Conservation (phyloP, 306 rosid genomes). For the Ceratonia siliqua region DNA sequence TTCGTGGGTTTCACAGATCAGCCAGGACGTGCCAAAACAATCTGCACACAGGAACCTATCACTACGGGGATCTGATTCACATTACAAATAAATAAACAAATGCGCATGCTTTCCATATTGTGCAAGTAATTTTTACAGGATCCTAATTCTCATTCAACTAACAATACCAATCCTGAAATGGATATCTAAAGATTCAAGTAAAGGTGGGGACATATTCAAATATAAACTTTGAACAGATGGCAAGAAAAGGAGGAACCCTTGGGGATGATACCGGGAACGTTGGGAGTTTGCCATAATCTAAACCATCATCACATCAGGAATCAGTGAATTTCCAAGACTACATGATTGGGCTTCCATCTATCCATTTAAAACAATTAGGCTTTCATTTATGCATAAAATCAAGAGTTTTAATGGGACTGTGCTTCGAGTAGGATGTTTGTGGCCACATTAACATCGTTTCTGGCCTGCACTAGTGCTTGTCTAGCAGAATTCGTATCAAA, state of each 20-base stretch:
- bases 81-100: constrained; percentile 9
- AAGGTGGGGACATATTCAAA: constrained; percentile 33
- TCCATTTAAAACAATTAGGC: constrained; percentile 25
- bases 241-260: constrained; percentile 28
- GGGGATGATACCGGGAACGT: constrained; percentile 38
- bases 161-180: constrained; percentile 34
- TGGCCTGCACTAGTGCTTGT: constrained; percentile 91
- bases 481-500: constrained; percentile 90
- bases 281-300: constrained; percentile 31
- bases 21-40: constrained; percentile 10
- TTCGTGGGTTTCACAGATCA: not conserved
- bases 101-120: constrained; percentile 36
- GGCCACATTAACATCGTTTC: constrained; percentile 86
- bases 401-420: constrained; percentile 59
- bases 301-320: constrained; percentile 45
- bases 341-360: constrained; percentile 32
- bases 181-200: constrained; percentile 47
- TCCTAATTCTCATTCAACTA: constrained; percentile 42
- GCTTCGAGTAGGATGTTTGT: constrained; percentile 94
- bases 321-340: constrained; percentile 41
- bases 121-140: constrained; percentile 55
- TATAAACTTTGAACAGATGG: constrained; percentile 18
- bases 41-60: constrained; percentile 22
- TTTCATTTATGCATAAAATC: constrained; percentile 16
- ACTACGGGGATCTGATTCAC: constrained; percentile 30